These are phyloP conservation scores for Eucalyptus albens DNA, from an alignment of 345 rosid species.

Conservation along the genomic window DNA sequence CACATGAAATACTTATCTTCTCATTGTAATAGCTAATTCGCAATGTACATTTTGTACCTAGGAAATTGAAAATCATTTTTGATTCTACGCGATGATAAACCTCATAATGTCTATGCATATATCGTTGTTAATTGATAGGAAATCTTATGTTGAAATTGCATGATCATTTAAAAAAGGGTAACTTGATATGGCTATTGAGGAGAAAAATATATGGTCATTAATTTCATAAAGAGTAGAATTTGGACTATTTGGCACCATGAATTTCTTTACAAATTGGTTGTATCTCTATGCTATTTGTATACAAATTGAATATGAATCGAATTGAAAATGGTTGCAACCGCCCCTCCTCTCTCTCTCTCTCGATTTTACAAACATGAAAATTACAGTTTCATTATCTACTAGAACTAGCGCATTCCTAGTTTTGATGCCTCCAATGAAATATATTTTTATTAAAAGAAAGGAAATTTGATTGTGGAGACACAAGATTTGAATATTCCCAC, in stretches of 20 bases:
- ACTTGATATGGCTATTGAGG: background rate
- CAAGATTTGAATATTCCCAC: background rate
- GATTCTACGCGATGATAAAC: rapidly evolving
- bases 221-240: background rate
- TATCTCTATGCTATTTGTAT: background rate
- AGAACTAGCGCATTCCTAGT: background rate
- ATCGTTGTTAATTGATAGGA: rapidly evolving
- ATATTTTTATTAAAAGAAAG: no score
- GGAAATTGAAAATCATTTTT: background rate
- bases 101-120: background rate
- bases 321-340: background rate
- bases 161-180: background rate
- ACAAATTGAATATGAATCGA: background rate
- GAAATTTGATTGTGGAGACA: no score
- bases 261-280: background rate
- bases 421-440: background rate
- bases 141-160: background rate
- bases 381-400: background rate
- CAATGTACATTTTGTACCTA: background rate
- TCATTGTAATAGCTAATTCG: background rate
- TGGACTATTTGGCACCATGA: background rate
- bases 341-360: no score
- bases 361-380: no score
- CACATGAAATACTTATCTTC: background rate
- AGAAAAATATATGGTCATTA: background rate